These are phyloP conservation scores for Heterobasidion annosum DNA, from an alignment of 1,284 basidiomycete genomes.

Conservation along the genomic window DNA sequence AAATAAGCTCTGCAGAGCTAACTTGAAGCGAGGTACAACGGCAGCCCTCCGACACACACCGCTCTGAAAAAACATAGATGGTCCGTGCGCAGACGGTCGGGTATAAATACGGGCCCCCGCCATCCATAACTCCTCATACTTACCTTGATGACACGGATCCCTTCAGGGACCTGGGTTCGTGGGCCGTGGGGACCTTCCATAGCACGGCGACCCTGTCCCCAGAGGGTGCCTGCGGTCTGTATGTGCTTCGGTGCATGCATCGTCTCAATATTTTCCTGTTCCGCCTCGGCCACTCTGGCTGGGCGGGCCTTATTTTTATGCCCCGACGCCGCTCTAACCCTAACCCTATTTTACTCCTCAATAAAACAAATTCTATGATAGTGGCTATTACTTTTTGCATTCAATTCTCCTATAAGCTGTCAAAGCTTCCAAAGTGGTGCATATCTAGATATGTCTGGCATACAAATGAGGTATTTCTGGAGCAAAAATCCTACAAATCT, in stretches of 20 bases:
- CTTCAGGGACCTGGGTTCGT: conserved; percentile 13
- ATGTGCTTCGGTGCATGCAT: conserved; percentile 23
- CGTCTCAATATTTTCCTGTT: conserved; percentile 23
- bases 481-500: no score
- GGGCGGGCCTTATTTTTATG: conserved; percentile 18
- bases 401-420: no score
- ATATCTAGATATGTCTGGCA: no score
- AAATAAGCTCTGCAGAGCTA: no score
- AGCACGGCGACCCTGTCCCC: conserved; percentile 23
- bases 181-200: conserved; percentile 14
- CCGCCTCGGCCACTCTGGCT: conserved; percentile 21
- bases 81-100: conserved; percentile 13
- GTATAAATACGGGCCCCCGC: conserved; percentile 9
- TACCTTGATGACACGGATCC: conserved; percentile 14
- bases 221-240: conserved; percentile 20
- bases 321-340: conserved; percentile 6
- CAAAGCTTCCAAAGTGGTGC: no score
- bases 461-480: no score
- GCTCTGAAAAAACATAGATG: not conserved
- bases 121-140: conserved; percentile 11
- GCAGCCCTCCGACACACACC: no score
- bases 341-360: conserved; percentile 5
- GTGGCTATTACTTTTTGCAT: no score
- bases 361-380: not conserved
- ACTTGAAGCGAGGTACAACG: no score